These are phyloP conservation scores for Diaporthe australafricana DNA, from an alignment of 2,329 filamentous ascomycete species.

Conservation along the genomic window DNA sequence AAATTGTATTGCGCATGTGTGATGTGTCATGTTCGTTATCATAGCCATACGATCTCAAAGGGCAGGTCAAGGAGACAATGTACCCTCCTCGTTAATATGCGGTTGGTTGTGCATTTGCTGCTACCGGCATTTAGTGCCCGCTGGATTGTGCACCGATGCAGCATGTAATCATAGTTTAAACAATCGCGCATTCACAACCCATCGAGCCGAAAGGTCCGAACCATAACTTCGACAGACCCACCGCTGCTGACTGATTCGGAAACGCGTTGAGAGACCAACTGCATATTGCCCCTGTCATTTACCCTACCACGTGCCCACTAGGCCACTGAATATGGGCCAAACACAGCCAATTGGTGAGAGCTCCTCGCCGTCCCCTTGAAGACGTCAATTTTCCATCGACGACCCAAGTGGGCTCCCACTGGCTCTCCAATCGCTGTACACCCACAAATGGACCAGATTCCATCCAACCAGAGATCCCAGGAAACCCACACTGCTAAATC, in stretches of 20 bases:
- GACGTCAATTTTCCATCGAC: constrained; percentile 14
- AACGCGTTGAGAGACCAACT: constrained; percentile 8
- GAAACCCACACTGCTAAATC: background rate
- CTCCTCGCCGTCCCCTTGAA: background rate
- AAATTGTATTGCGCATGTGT: constrained; percentile 1
- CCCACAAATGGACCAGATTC: background rate
- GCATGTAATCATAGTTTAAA: background rate
- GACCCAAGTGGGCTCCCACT: background rate
- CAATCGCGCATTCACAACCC: background rate
- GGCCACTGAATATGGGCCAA: background rate
- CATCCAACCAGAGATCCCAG: background rate
- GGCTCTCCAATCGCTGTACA: no score
- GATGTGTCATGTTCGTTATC: constrained; percentile 1
- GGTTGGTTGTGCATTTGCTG: no score
- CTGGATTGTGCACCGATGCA: no score
- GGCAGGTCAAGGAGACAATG: background rate
- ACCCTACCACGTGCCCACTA: no score
- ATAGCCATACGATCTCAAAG: background rate
- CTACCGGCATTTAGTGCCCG: no score
- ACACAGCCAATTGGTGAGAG: background rate
- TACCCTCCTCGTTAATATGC: background rate
- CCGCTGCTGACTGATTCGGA: background rate
- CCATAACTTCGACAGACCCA: background rate
- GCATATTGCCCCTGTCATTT: background rate
- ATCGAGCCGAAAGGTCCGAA: background rate